These are phyloP conservation scores for Yamadazyma sp. DNA, from an alignment of 805 yeast genomes.

Conservation along the genomic window DNA sequence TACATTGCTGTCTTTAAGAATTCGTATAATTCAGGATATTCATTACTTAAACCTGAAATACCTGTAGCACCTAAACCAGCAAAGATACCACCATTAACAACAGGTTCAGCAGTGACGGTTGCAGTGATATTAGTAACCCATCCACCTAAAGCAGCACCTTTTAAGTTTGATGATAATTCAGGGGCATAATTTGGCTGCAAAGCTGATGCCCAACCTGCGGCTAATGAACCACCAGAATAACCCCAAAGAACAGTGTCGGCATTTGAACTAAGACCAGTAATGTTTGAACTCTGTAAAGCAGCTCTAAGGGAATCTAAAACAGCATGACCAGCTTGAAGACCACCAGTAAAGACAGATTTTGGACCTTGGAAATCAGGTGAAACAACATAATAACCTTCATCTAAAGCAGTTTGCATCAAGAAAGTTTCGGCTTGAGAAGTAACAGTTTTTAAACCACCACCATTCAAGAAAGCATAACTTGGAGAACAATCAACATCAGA, in stretches of 20 bases:
- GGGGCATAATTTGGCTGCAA: slow-evolving; percentile 36
- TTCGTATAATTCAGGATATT: slow-evolving; percentile 21
- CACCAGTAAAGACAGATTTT: slow-evolving; percentile 29
- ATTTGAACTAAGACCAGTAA: slow-evolving; percentile 18
- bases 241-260: slow-evolving; percentile 30
- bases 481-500: slow-evolving; percentile 25
- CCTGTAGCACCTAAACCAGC: slow-evolving; percentile 31
- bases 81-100: slow-evolving; percentile 22
- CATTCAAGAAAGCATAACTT: slow-evolving; percentile 19
- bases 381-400: slow-evolving; percentile 31
- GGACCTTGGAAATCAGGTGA: slow-evolving; percentile 37
- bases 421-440: slow-evolving; percentile 16
- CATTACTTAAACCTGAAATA: slow-evolving; percentile 27
- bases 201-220: slow-evolving; percentile 37
- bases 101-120: slow-evolving; percentile 15
- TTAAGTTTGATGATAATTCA: slow-evolving; percentile 20
- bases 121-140: slow-evolving; percentile 32
- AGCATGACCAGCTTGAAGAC: slow-evolving; percentile 28
- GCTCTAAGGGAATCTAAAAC: slow-evolving; percentile 31
- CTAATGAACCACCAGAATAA: slow-evolving; percentile 38
- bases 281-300: slow-evolving; percentile 14
- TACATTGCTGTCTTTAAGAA: slow-evolving; percentile 7
- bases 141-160: slow-evolving; percentile 37
- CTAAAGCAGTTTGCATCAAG: slow-evolving; percentile 17
- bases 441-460: slow-evolving; percentile 12